Percentiles rank a stretch among this genome's conserved stretches.
These are phyloP conservation scores for Trichocomaceae sp. DNA, from an alignment of 2,329 filamentous ascomycete genomes.

Conservation along the genomic window DNA sequence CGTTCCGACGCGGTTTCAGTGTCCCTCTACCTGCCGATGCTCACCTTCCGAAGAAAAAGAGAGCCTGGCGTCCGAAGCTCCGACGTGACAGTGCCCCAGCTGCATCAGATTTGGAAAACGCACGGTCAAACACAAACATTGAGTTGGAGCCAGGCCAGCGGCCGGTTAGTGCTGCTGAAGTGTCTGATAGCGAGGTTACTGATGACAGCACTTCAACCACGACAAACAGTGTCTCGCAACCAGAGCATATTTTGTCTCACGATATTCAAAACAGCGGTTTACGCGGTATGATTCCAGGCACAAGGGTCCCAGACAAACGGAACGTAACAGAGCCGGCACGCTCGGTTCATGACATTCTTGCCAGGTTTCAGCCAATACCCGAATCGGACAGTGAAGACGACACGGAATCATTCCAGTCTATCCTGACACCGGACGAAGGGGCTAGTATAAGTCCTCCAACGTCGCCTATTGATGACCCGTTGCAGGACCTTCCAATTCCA, in stretches of 20 bases:
- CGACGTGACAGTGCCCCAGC: slow-evolving; percentile 34
- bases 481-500: slow-evolving; percentile 7
- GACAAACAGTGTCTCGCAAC: slow-evolving; percentile 14
- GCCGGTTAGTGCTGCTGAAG: slow-evolving; percentile 26
- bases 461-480: slow-evolving; percentile 17
- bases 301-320: slow-evolving; percentile 15
- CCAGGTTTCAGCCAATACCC: slow-evolving; percentile 31
- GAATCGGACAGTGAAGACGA: slow-evolving; percentile 26
- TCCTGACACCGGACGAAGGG: slow-evolving; percentile 17
- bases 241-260: neutral
- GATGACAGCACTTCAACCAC: slow-evolving; percentile 26
- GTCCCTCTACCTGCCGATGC: slow-evolving; percentile 66
- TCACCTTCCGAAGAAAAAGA: slow-evolving; percentile 58
- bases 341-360: slow-evolving; percentile 32
- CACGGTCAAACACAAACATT: slow-evolving; percentile 15
- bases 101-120: slow-evolving; percentile 14
- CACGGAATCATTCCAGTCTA: slow-evolving; percentile 40
- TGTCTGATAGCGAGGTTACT: slow-evolving; percentile 28
- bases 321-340: slow-evolving; percentile 26
- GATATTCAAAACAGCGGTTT: slow-evolving; percentile 17
- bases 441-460: slow-evolving; percentile 17
- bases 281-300: slow-evolving; percentile 12
- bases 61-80: slow-evolving; percentile 60
- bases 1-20: slow-evolving; percentile 71
- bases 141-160: slow-evolving; percentile 18